Evolutionary conservation across 805 yeast genomes (phyloP), one percentile per base, ranked within the genome.

Genomic region (Candida cerambycidarum): DNA sequence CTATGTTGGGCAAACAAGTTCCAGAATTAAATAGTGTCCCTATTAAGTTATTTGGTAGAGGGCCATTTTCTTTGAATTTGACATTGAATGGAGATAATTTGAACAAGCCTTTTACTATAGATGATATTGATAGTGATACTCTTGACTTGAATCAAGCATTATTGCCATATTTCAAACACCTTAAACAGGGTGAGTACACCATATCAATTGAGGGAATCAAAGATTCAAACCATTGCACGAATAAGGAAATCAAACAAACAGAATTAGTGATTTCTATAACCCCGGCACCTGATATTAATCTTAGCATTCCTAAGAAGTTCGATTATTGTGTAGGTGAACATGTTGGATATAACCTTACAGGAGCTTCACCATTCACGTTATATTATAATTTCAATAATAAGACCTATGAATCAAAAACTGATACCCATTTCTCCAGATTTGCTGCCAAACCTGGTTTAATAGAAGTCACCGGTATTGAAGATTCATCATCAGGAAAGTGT

Each of bases 301-400:
- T 73, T 36, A 51, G 38, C 28, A 16, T 30, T 36, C 55, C 53
- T 34, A 37, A 27, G 1, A 46, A 46, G 25, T 4, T 18, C 11
- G 77, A 84, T 54, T 84, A 82, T 56, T 93, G 99, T 75, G 96
- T 92, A 19, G 99, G 99, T 9, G 98, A 92, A 48, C 84, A 85
- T 46, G 78, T 93, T 18, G 73, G 84, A 1, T 87, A 87, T 57
- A 77, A 83, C 47, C 62, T 92, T 48, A 77, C 78, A 12, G 98
- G 98, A 2, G 68, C 78, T 3, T 79, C 95, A 0, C 97, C 97
- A 15, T 89, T 89, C 58, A 75, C 75, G 1, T 75, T 95, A 4
- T 77, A 69, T 39, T 93, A 93, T 59, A 75, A 75, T 19, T 90
- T 92, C 66, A 83, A 86, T 52, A 84, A 76, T 1, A 65, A 69